phyloP scores from a whole-genome alignment of 2,329 filamentous ascomycete species.

The Penicillium sp. region DNA sequence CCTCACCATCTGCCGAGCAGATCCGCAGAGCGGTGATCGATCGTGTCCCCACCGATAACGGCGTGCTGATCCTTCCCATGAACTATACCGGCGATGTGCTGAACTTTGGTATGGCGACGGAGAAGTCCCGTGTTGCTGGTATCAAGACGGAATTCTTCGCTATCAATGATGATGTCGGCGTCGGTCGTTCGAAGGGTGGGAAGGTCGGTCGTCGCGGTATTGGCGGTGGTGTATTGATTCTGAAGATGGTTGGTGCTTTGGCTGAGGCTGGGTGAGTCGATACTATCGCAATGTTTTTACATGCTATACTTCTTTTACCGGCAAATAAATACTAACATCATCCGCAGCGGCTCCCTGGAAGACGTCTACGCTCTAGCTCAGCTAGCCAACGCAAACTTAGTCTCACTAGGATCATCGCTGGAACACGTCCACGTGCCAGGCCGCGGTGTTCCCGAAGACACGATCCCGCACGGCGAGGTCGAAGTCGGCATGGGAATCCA shows the following conservation, averaged over 20 bases:
- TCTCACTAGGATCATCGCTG: conserved; percentile 76
- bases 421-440: conserved; percentile 92
- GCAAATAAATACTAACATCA: background rate
- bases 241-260: conserved; percentile 79
- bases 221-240: conserved; percentile 80
- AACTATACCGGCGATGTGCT: conserved; percentile 87
- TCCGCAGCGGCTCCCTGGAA: conserved; percentile 46
- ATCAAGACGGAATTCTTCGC: conserved; percentile 78
- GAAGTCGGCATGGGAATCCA: conserved; percentile 68
- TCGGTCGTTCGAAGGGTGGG: conserved; percentile 70
- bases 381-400: conserved; percentile 63
- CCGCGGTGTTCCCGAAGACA: conserved; percentile 50
- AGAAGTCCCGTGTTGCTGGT: conserved; percentile 77
- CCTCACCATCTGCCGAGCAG: conserved; percentile 71
- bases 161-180: conserved; percentile 84
- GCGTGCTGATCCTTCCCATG: conserved; percentile 85
- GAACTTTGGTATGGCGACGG: conserved; percentile 87
- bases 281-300: conserved; percentile 17
- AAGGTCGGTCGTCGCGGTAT: conserved; percentile 88
- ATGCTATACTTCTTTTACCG: background rate
- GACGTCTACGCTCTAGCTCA: conserved; percentile 66
- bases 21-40: conserved; percentile 66
- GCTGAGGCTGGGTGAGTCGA: conserved; percentile 56
- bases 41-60: conserved; percentile 60
- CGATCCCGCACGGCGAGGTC: conserved; percentile 46